phyloP scores from a whole-genome alignment of 257 asterid species.

The Solanum rostratum region DNA sequence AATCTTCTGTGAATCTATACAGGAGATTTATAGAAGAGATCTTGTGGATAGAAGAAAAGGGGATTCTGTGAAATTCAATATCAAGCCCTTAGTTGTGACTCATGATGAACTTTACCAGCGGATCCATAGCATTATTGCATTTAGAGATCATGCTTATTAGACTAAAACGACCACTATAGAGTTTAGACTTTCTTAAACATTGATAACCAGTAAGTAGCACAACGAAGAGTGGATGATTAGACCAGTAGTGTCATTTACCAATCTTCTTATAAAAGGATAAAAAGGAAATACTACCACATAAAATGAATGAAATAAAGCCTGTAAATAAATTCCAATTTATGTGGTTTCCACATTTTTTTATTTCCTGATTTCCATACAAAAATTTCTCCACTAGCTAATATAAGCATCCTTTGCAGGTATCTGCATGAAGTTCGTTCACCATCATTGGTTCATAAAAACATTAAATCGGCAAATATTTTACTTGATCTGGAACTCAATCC shows the following conservation, averaged over 20 bases:
- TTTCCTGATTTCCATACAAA: background rate
- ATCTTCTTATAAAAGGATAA: background rate
- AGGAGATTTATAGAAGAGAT: background rate
- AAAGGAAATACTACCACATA: background rate
- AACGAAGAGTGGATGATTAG: too few relatives aligned
- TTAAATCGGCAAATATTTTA: conserved; percentile 79
- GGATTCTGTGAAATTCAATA: background rate
- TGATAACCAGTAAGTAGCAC: background rate
- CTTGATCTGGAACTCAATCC: conserved; percentile 90
- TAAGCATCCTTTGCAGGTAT: conserved; percentile 43
- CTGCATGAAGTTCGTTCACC: conserved; percentile 95
- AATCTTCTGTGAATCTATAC: background rate
- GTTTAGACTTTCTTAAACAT: background rate
- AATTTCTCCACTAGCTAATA: conserved; percentile 3
- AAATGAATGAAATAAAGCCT: background rate
- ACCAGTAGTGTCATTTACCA: too few relatives aligned
- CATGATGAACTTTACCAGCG: background rate
- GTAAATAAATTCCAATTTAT: background rate
- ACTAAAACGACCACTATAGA: background rate
- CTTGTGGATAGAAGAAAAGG: background rate
- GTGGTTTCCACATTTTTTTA: background rate
- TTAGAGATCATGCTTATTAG: background rate
- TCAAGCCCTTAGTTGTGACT: background rate
- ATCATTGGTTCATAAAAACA: conserved; percentile 70
- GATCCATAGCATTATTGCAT: background rate